Evolutionary conservation across 2,329 filamentous ascomycete genomes (phyloP).

Genomic region (Sclerotinia minor): DNA sequence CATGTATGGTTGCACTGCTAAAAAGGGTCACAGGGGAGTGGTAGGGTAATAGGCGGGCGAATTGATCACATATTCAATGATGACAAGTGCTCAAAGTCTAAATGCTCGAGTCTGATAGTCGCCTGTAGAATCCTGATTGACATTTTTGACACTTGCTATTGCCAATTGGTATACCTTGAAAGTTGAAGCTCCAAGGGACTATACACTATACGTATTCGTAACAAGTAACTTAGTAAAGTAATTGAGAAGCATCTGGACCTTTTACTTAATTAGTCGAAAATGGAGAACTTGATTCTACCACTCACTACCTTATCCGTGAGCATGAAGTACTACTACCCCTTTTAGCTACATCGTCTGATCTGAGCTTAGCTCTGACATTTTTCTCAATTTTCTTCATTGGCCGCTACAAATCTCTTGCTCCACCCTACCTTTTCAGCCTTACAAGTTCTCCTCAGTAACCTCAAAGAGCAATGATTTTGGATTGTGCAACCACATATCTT

Average conservation of each 20-base stretch:
- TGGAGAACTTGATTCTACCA: too few relatives aligned
- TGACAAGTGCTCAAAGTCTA: not conserved
- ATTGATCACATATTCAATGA: not conserved
- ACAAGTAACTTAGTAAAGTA: not conserved
- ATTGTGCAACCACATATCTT: not conserved
- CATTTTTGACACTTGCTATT: not conserved
- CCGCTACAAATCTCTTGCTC: not conserved
- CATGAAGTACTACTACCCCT: conserved; percentile 16
- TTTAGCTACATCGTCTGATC: conserved; percentile 14
- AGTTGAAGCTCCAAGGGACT: not conserved
- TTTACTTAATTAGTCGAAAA: not conserved
- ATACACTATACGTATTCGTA: not conserved
- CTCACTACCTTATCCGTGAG: too few relatives aligned
- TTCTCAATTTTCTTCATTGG: conserved; percentile 13
- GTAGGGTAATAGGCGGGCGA: not conserved
- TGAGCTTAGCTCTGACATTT: not conserved
- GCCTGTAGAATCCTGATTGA: not conserved
- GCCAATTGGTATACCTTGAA: too few relatives aligned
- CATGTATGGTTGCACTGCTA: conserved; percentile 7
- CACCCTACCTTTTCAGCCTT: conserved; percentile 22
- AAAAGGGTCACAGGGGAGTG: not conserved
- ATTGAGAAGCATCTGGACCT: conserved; percentile 3
- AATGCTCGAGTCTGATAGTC: not conserved
- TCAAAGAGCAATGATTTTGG: not conserved
- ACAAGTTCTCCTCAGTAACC: conserved; percentile 22